These are phyloP conservation scores for Neofusicoccum sp. DNA, from an alignment of 2,329 filamentous ascomycete species.

Conservation along the genomic window DNA sequence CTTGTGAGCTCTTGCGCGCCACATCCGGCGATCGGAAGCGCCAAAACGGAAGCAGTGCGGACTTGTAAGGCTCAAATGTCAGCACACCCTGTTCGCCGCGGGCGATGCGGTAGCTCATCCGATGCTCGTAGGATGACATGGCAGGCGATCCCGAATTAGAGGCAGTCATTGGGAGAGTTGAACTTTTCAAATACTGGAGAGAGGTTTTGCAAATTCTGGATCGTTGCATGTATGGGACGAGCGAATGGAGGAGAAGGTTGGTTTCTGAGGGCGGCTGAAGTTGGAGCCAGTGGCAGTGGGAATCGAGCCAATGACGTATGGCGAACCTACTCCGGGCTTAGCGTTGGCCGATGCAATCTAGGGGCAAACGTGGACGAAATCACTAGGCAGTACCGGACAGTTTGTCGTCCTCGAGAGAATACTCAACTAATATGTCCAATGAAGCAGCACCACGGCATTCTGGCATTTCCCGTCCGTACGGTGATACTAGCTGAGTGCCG, in stretches of 20 bases:
- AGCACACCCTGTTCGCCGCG: slow-evolving; percentile 62
- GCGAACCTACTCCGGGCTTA: background rate
- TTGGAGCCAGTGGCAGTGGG: background rate
- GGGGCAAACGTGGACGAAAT: too few relatives aligned
- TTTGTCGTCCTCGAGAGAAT: too few relatives aligned
- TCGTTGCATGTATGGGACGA: too few relatives aligned
- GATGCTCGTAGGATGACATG: slow-evolving; percentile 30
- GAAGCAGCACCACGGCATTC: too few relatives aligned
- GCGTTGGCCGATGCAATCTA: background rate
- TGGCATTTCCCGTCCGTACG: too few relatives aligned
- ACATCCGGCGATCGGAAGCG: slow-evolving; percentile 55
- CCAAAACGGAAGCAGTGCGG: slow-evolving; percentile 58
- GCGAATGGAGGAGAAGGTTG: background rate
- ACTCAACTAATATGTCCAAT: too few relatives aligned
- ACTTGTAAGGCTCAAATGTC: slow-evolving; percentile 64
- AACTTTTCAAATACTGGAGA: too few relatives aligned
- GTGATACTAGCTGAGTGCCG: too few relatives aligned
- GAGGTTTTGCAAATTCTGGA: background rate
- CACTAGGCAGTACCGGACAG: too few relatives aligned
- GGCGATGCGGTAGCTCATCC: slow-evolving; percentile 56
- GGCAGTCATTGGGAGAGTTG: background rate
- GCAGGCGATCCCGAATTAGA: background rate
- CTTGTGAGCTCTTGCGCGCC: slow-evolving; percentile 50
- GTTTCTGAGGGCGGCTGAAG: background rate
- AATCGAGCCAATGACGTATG: slow-evolving; percentile 16